These are phyloP conservation scores for Botrytis squamosa DNA, from an alignment of 2,329 filamentous ascomycete species.

Conservation along the genomic window DNA sequence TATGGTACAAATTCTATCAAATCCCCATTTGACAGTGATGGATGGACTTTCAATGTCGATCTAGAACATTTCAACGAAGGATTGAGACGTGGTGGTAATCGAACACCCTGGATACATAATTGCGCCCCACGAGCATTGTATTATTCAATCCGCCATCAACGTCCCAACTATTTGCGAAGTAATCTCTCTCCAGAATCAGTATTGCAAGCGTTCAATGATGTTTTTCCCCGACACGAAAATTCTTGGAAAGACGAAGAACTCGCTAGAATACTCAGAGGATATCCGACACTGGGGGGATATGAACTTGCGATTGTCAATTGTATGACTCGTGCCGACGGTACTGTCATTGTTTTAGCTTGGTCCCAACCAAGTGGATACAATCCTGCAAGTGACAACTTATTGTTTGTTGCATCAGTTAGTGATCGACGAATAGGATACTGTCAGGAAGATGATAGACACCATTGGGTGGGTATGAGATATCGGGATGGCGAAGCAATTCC, in stretches of 20 bases:
- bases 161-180: background rate
- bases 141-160: background rate
- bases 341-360: background rate
- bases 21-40: background rate
- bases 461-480: conserved; percentile 6
- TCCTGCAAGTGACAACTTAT: background rate
- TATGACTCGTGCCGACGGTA: background rate
- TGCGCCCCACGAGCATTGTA: background rate
- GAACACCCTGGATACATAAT: background rate
- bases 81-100: background rate
- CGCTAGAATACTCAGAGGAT: background rate
- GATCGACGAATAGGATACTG: background rate
- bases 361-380: background rate
- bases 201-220: background rate
- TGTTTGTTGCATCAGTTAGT: background rate
- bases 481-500: background rate
- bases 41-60: background rate
- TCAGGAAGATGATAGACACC: background rate
- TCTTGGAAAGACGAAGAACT: background rate
- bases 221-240: background rate
- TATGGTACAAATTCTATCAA: background rate
- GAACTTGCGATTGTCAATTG: background rate
- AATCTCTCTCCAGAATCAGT: background rate
- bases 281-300: background rate
- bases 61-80: background rate